These are phyloP conservation scores for Hericium rajendrae DNA, from an alignment of 768 basidiomycete genomes.

Conservation along the genomic window DNA sequence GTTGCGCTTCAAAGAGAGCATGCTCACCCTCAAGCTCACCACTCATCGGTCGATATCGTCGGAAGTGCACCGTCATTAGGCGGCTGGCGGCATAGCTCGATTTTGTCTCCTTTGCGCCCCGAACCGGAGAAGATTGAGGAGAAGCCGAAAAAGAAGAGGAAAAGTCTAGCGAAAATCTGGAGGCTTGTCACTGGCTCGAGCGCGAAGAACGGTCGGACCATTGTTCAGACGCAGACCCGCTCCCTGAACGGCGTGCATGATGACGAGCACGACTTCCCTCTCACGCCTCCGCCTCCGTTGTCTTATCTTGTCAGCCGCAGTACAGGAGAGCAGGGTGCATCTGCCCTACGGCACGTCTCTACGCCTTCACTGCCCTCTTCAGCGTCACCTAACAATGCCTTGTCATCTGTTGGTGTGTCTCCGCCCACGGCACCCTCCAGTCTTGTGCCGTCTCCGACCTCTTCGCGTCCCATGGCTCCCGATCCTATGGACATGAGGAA, in stretches of 20 bases:
- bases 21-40: slow-evolving; percentile 12
- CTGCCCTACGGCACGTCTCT: slow-evolving; percentile 49
- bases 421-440: slow-evolving; percentile 71
- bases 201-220: slow-evolving; percentile 32
- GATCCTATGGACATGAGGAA: slow-evolving; percentile 38
- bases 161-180: slow-evolving; percentile 75
- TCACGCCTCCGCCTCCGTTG: slow-evolving; percentile 85
- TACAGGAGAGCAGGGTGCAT: slow-evolving; percentile 41
- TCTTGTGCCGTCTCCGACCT: slow-evolving; percentile 64
- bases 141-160: slow-evolving; percentile 70
- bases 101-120: not conserved
- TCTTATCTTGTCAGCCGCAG: slow-evolving; percentile 69
- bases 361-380: slow-evolving; percentile 60
- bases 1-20: slow-evolving; percentile 68
- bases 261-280: slow-evolving; percentile 59
- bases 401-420: slow-evolving; percentile 55
- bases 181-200: slow-evolving; percentile 51
- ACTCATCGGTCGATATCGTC: slow-evolving; percentile 4
- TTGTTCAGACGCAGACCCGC: slow-evolving; percentile 26
- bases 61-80: slow-evolving; percentile 17
- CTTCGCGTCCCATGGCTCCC: slow-evolving; percentile 55
- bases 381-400: slow-evolving; percentile 42
- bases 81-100: slow-evolving; percentile 11
- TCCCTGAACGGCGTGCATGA: slow-evolving; percentile 27
- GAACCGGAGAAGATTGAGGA: slow-evolving; percentile 20